Evolutionary conservation across 2,329 filamentous ascomycete species (phyloP).

Genomic region (Colletotrichum sp.): DNA sequence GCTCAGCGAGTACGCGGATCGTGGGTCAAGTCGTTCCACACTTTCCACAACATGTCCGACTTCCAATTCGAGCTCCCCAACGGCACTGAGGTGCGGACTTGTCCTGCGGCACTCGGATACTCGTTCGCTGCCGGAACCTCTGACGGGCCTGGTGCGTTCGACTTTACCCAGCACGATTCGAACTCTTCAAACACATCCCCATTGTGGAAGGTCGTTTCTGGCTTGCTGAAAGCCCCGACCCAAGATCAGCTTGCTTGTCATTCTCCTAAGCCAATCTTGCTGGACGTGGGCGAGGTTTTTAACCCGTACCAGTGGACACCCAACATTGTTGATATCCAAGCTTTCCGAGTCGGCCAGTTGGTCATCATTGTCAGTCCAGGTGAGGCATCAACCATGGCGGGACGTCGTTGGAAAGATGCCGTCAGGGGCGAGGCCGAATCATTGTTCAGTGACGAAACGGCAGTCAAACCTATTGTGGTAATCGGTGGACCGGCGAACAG

Average conservation of each 20-base stretch:
- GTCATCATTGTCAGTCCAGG: conserved; percentile 86
- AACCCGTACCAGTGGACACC: conserved; percentile 84
- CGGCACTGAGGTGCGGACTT: conserved; percentile 74
- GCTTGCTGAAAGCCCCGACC: conserved; percentile 72
- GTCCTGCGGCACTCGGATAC: conserved; percentile 85
- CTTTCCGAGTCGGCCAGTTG: conserved; percentile 82
- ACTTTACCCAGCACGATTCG: conserved; percentile 85
- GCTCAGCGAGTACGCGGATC: conserved; percentile 62
- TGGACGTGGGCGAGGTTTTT: conserved; percentile 82
- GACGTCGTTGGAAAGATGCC: conserved; percentile 81
- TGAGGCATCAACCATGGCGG: conserved; percentile 91
- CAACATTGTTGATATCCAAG: conserved; percentile 87
- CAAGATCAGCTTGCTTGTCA: conserved; percentile 77
- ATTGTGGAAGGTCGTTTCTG: conserved; percentile 78
- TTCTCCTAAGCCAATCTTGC: conserved; percentile 79
- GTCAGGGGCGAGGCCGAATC: conserved; percentile 57
- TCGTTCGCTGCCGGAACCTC: conserved; percentile 90
- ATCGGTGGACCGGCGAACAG: conserved; percentile 88
- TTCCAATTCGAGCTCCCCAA: conserved; percentile 77
- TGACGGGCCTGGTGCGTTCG: conserved; percentile 86
- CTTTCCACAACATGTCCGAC: conserved; percentile 78
- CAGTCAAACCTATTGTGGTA: conserved; percentile 70
- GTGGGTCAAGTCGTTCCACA: conserved; percentile 79
- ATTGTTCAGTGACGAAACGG: conserved; percentile 44
- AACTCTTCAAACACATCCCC: conserved; percentile 73